Evolutionary conservation across 2,329 filamentous ascomycete genomes (phyloP), one percentile per base, ranked within the genome.

Genomic region (Coleophoma crateriformis): DNA sequence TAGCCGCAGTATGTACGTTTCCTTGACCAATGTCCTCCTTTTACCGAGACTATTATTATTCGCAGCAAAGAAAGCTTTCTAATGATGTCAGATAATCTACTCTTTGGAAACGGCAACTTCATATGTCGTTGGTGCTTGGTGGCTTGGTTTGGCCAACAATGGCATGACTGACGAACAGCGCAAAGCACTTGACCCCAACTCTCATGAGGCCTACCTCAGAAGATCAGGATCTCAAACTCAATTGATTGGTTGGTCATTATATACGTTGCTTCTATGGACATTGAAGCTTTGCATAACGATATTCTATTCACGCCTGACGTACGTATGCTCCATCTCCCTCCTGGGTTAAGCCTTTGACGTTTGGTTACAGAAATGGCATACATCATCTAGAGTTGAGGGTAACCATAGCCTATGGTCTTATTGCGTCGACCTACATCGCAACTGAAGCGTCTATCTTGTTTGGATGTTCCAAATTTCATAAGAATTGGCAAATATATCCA

Each of bases 401-500:
- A 20, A 70, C 70, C 33, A 58, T 79, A 41, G 77, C 76, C 6
- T 80, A 78, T 49, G 62, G 57, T 3, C 54, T 80, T 27, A 69
- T 82, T 33, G 66, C 66, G 0, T 55, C 55, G 2, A 79, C 75
- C 6, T 82, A 75, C 53, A 50, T 81, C 27, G 68, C 67, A 0
- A 72, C 72, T 5, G 64, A 78, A 27, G 65, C 74, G 19, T 72
- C 73, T 4, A 70, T 81, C 33, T 67, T 81, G 10, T 66, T 78
- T 6, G 71, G 71, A 5, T 83, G 79, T 53, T 68, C 68, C 27
- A 77, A 77, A 0, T 72, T 82, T 45, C 54, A 67, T 17, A 71
- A 70, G 39, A 76, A 78, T 56, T 83, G 79, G 78, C 78, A 82
- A 59, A 79, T 83, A 40, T 64, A 72, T 46, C 79, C 79, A 0